Percentiles rank a stretch among this genome's conserved stretches.
These are phyloP conservation scores for Podospora comata DNA, from an alignment of 495 filamentous ascomycete species.

Conservation along the genomic window DNA sequence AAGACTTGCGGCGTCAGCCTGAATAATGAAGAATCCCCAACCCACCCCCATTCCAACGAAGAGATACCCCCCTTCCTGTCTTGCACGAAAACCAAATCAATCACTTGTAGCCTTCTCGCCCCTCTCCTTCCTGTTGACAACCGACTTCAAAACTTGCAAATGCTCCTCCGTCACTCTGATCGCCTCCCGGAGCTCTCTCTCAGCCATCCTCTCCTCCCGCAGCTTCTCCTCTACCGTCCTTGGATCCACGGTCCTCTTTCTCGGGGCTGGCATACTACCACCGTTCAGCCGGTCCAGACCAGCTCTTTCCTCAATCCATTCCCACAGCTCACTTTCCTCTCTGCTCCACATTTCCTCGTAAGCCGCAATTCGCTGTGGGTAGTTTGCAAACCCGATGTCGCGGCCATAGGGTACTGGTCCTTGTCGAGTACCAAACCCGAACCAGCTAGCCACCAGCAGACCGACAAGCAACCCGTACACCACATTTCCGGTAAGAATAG, in stretches of 20 bases:
- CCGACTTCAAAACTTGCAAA: slow-evolving; percentile 68
- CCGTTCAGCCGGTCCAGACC: slow-evolving; percentile 63
- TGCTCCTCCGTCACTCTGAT: slow-evolving; percentile 82
- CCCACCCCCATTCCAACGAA: background rate
- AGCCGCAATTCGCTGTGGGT: slow-evolving; percentile 69
- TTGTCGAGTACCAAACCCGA: slow-evolving; percentile 47
- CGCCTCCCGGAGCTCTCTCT: slow-evolving; percentile 78
- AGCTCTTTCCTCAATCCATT: slow-evolving; percentile 88
- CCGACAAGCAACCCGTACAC: slow-evolving; percentile 57
- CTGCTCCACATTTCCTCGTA: slow-evolving; percentile 92
- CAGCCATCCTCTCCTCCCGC: slow-evolving; percentile 68
- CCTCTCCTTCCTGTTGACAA: slow-evolving; percentile 54
- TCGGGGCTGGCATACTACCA: slow-evolving; percentile 32
- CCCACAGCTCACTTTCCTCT: slow-evolving; percentile 91
- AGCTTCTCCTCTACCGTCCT: slow-evolving; percentile 53
- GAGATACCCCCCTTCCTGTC: background rate
- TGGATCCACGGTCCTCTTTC: slow-evolving; percentile 43
- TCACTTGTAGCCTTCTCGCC: background rate
- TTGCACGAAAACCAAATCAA: background rate
- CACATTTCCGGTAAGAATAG: slow-evolving; percentile 69
- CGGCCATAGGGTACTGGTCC: slow-evolving; percentile 34
- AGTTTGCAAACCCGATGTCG: slow-evolving; percentile 38
- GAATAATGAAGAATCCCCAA: background rate
- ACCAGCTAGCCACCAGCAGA: slow-evolving; percentile 55
- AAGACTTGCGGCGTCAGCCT: background rate